Base-by-base conservation (phyloP, 495 filamentous ascomycete genomes). In the Aspergillus sparsus region DNA sequence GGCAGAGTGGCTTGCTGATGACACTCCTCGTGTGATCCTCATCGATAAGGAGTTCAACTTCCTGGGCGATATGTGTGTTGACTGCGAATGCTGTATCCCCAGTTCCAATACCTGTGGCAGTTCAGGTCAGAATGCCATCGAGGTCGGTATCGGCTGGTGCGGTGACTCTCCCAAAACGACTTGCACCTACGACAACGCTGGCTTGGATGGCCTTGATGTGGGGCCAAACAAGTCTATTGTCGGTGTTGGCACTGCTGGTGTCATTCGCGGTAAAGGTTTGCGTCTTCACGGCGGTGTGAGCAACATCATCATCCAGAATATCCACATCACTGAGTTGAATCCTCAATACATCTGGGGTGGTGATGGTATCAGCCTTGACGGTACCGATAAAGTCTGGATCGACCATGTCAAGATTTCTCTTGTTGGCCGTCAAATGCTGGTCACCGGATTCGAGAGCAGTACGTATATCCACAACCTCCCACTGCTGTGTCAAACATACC, bases 31-130 rank as follows among this genome's bases (percentile, higher is more conserved):
- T 41, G 76, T 79, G 6, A 82, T 83, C 49, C 68, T 83, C 34
- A 69, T 82, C 45, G 67, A 75, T 50, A 79, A 76, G 57, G 72
- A 69, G 50, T 82, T 77, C 65, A 75, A 81, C 63, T 81, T 76
- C 52, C 66, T 74, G 16, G 73, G 71, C 6, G 77, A 74, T 49
- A 73, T 68, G 9, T 71, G 70, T 44, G 72, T 69, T 44, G 70
- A 73, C 46, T 79, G 68, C 64, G 57, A 69, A 49, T 72, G 71
- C 61, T 74, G 69, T 55, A 63, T 63, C 31, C 71, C 67, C 10
- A 55, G 55, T 0, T 67, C 66, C 57, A 70, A 68, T 50, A 65
- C 59, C 21, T 71, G 64, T 32, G 69, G 66, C 21, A 64, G 61
- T 39, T 53, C 63, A 7, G 66, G 68, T 33, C 71, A 74, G 58